phyloP scores from a whole-genome alignment of 148 eudicot species.

The Hydrangea macrophylla region DNA sequence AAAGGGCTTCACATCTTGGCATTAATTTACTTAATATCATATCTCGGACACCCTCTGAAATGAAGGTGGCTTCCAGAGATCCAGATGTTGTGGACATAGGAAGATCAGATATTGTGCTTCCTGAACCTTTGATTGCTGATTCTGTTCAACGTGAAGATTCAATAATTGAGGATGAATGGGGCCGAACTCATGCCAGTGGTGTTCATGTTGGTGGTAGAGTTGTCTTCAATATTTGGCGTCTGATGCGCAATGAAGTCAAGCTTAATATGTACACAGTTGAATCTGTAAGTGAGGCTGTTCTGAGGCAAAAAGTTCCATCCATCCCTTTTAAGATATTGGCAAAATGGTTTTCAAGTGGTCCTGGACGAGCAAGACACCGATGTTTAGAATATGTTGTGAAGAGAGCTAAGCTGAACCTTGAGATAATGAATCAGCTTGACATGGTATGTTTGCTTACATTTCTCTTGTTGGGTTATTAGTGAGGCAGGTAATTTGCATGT shows the following conservation, averaged over 20 bases:
- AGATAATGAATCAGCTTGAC: slow-evolving; percentile 79
- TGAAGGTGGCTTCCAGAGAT: slow-evolving; percentile 32
- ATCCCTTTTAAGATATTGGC: slow-evolving; percentile 56
- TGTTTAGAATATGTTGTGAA: slow-evolving; percentile 61
- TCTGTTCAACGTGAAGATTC: slow-evolving; percentile 38
- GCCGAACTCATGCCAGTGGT: slow-evolving; percentile 96
- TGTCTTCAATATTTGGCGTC: slow-evolving; percentile 87
- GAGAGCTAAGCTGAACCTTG: slow-evolving; percentile 67
- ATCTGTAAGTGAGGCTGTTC: slow-evolving; percentile 85
- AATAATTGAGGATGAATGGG: slow-evolving; percentile 95
- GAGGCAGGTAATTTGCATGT: neutral
- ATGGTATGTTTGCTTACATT: slow-evolving; percentile 34
- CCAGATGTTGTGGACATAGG: slow-evolving; percentile 32
- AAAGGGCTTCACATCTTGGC: slow-evolving; percentile 77
- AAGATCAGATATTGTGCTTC: slow-evolving; percentile 31
- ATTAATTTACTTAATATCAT: slow-evolving; percentile 65
- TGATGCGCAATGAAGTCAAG: slow-evolving; percentile 81
- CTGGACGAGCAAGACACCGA: slow-evolving; percentile 74
- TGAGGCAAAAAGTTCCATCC: slow-evolving; percentile 71
- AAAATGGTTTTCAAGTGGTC: slow-evolving; percentile 86
- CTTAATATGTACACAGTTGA: slow-evolving; percentile 76
- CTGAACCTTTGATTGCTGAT: slow-evolving; percentile 50
- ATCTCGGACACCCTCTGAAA: slow-evolving; percentile 70
- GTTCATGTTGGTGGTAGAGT: slow-evolving; percentile 90
- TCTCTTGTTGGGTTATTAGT: neutral